Evolutionary conservation across 495 filamentous ascomycete species (phyloP).

Genomic region (Trichocladium antarcticum): DNA sequence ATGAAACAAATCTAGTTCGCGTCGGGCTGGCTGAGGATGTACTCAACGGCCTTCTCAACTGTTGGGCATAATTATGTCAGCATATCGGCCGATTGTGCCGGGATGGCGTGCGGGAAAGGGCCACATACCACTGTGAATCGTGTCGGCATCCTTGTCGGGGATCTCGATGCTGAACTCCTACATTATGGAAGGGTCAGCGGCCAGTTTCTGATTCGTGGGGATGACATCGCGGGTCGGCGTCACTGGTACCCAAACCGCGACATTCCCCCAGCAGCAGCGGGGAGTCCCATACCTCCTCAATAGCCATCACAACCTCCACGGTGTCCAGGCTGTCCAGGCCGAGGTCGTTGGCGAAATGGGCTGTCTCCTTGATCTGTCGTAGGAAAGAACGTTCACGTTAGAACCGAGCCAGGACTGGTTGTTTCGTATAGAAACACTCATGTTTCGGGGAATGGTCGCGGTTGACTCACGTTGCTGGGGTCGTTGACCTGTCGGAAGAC

Average conservation of each 20-base stretch:
- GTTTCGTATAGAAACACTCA: background rate
- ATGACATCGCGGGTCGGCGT: background rate
- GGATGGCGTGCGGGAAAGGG: background rate
- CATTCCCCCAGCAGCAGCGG: background rate
- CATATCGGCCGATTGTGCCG: background rate
- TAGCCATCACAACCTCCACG: constrained; percentile 99
- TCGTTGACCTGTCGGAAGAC: constrained; percentile 53
- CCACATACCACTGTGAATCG: constrained; percentile 88
- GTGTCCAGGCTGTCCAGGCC: constrained; percentile 95
- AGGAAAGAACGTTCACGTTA: constrained; percentile 1
- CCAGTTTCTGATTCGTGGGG: background rate
- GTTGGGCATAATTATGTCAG: constrained; percentile 22
- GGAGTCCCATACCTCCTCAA: constrained; percentile 73
- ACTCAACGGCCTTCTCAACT: constrained; percentile 94
- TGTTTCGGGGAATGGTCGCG: background rate
- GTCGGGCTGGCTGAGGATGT: constrained; percentile 91
- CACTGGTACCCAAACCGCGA: background rate
- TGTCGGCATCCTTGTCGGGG: constrained; percentile 96
- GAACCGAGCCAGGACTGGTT: background rate
- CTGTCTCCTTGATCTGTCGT: constrained; percentile 59
- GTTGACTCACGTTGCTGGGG: constrained; percentile 53
- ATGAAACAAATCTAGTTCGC: constrained; percentile 34
- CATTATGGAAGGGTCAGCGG: constrained; percentile 8
- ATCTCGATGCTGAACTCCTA: constrained; percentile 99
- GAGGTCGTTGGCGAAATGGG: constrained; percentile 93